Base-by-base conservation (phyloP, 768 basidiomycete species). In the Trametes coccinea region DNA sequence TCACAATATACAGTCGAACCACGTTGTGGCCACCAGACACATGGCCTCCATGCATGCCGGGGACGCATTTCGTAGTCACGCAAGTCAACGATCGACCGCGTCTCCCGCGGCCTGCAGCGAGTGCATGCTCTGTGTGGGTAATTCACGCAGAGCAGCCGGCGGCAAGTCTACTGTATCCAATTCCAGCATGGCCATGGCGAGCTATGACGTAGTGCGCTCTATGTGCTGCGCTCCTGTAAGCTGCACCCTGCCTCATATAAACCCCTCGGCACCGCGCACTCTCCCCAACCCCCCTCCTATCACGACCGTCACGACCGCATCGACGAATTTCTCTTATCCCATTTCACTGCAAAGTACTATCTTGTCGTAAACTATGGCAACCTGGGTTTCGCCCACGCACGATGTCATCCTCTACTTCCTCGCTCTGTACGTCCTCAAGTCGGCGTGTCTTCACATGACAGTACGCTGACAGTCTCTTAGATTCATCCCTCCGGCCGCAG, bases 401-500 rank as follows among this genome's bases (percentile, higher is more conserved):
- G 70, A 74, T 45, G 68, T 73, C 14, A 13, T 66, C 5, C 66
- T 74, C 30, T 75, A 74, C 43, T 71, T 74, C 59, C 47, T 75
- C 34, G 74, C 74, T 0, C 37, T 75, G 74, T 74, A 49, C 65
- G 74, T 31, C 17, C 13, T 29, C 14, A 3, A 14, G 16, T 3
- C 29, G n/a, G 11, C 39, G 6, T 40, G 27, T 2, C 10, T 8
- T 13, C 7, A 33, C 49, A 22, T 5, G 3, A 2, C 14, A 41
- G 33, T 37, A 34, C 40, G 22, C 22, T 7, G 34, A 44, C 46
- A 47, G 3, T n/a, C 4, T 47, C 11, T n/a, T 47, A 76, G 74
- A n/a, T 71, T 76, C 62, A 56, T 75, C 11, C 74, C 74, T 7
- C 74, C 74, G 1, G 11, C 71, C 4, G 48, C 73, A 11, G 74